Conservation (phyloP, 1,284 basidiomycete species). For the Cutaneotrichosporon arboriforme region DNA sequence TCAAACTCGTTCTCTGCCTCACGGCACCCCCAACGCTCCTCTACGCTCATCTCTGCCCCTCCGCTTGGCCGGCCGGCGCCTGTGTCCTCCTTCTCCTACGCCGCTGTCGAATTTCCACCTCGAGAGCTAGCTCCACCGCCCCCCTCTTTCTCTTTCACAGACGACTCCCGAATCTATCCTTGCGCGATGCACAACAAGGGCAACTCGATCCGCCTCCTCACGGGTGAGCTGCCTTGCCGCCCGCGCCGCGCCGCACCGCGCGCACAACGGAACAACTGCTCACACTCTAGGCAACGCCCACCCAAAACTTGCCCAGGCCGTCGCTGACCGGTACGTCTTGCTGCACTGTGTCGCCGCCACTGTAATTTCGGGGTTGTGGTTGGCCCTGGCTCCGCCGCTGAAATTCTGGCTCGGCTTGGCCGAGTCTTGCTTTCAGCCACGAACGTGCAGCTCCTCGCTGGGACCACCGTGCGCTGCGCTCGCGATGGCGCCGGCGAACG, state of each 20-base stretch:
- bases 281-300: conserved; percentile 79
- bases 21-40: not conserved
- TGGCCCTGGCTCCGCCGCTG: not conserved
- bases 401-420: too few species aligned
- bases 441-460: too few species aligned
- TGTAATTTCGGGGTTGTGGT: too few species aligned
- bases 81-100: not conserved
- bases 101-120: not conserved
- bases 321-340: conserved; percentile 81
- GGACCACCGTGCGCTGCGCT: too few species aligned
- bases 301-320: conserved; percentile 88
- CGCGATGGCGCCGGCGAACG: too few species aligned
- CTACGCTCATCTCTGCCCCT: too few species aligned
- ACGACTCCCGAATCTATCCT: not conserved
- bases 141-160: too few species aligned
- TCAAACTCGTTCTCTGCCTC: not conserved
- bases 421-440: too few species aligned
- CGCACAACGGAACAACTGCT: conserved; percentile 3
- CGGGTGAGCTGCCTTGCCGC: conserved; percentile 57
- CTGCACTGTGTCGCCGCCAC: too few species aligned
- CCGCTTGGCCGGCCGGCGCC: not conserved
- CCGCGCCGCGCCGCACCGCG: not conserved
- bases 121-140: not conserved
- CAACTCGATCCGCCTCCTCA: conserved; percentile 86
- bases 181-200: conserved; percentile 60